Conservation (phyloP, 164 flowering plant genomes). For the grape (Vitis vinifera) region DNA sequence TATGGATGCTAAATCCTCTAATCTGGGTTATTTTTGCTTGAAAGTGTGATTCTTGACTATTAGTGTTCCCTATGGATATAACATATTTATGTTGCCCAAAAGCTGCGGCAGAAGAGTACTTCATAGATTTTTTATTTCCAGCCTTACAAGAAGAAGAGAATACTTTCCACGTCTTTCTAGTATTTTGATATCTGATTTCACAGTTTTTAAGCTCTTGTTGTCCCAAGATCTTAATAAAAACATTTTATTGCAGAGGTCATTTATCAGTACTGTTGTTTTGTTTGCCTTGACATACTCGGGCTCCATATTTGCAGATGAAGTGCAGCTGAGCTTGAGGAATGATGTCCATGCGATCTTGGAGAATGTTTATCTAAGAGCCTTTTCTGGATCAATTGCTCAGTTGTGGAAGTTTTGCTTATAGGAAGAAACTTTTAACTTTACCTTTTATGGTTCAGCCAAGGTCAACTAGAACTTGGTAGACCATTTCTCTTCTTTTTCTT, state of each 20-base stretch:
- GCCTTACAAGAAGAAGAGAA: too few species aligned
- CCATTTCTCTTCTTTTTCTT: conserved; percentile 1
- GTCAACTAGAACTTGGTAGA: neutral
- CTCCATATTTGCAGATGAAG: conserved; percentile 36
- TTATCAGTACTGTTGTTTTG: conserved; percentile 4
- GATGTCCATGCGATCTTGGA: conserved; percentile 8
- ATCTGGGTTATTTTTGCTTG: too few species aligned
- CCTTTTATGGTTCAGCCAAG: conserved; percentile 3
- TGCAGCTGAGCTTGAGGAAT: conserved; percentile 13
- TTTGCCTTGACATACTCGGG: conserved; percentile 17
- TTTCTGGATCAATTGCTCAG: neutral
- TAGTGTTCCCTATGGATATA: too few species aligned
- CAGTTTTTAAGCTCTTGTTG: neutral
- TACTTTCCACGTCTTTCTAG: too few species aligned
- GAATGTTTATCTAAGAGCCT: conserved; percentile 2
- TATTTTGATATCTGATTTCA: neutral
- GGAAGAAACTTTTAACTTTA: neutral
- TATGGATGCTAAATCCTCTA: too few species aligned
- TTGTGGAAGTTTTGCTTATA: neutral
- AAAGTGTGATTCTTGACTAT: too few species aligned
- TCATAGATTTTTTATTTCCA: too few species aligned
- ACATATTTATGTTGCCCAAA: too few species aligned
- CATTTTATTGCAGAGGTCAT: neutral
- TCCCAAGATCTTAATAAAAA: neutral
- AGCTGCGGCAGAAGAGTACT: too few species aligned